Conservation (phyloP, 768 basidiomycete genomes). For the Boletales sp. region DNA sequence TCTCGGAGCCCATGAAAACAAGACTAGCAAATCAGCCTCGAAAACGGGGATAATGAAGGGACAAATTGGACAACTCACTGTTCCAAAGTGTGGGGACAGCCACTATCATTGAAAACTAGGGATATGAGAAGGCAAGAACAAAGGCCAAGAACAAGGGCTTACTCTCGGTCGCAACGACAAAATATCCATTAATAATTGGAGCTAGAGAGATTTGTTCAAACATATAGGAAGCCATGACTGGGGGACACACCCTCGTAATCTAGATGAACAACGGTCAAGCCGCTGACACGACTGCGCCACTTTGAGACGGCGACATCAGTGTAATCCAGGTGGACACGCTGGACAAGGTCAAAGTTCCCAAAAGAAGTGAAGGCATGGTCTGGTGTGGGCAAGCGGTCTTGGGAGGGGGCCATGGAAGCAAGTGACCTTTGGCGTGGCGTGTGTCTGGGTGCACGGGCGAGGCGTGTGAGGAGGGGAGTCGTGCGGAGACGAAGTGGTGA, state of each 20-base stretch:
- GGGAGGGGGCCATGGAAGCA: conserved; percentile 28
- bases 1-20: conserved; percentile 93
- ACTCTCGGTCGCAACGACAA: conserved; percentile 91
- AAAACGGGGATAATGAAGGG: not conserved
- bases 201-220: conserved; percentile 41
- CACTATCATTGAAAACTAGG: conserved; percentile 88
- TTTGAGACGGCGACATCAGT: conserved; percentile 79
- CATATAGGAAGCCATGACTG: not conserved
- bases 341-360: conserved; percentile 84
- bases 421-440: conserved; percentile 7
- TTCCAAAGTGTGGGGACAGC: conserved; percentile 94
- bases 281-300: conserved; percentile 84
- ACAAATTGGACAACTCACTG: conserved; percentile 53
- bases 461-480: not conserved
- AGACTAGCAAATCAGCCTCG: conserved; percentile 43
- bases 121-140: not conserved
- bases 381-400: conserved; percentile 18
- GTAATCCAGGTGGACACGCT: conserved; percentile 70
- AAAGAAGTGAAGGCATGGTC: conserved; percentile 33
- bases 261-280: conserved; percentile 86
- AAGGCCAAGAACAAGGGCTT: conserved; percentile 17
- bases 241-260: conserved; percentile 75
- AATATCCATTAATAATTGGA: conserved; percentile 88
- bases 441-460: too few species aligned
- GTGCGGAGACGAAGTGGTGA: conserved; percentile 12